phyloP scores from a whole-genome alignment of 148 eudicot genomes.

The Dysphania ambrosioides region DNA sequence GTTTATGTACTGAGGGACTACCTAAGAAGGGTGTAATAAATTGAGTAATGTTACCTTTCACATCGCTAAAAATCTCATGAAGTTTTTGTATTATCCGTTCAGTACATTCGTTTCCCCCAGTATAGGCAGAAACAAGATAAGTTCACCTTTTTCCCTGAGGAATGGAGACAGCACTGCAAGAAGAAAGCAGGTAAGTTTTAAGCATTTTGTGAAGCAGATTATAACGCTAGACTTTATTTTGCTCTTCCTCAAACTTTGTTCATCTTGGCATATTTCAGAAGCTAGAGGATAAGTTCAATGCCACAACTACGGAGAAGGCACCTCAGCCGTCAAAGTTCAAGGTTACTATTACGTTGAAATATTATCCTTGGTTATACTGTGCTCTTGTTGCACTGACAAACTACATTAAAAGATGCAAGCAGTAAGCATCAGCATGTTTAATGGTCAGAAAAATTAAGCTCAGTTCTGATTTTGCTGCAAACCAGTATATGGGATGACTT shows the following conservation, averaged over 20 bases:
- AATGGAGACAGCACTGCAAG: slow-evolving; percentile 28
- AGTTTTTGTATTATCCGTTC: background rate
- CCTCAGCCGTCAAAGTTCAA: slow-evolving; percentile 35
- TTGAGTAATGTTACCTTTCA: too few species aligned
- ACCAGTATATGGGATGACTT: background rate
- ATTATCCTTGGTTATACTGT: background rate
- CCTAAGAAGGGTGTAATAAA: background rate
- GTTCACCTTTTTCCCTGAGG: slow-evolving; percentile 38
- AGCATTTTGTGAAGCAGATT: background rate
- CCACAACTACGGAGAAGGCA: slow-evolving; percentile 32
- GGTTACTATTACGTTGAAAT: slow-evolving; percentile 12
- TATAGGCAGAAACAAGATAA: slow-evolving; percentile 29
- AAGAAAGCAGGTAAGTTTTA: slow-evolving; percentile 36
- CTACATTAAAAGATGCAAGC: background rate
- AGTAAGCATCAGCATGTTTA: background rate
- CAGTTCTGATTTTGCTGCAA: background rate
- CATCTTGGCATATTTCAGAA: slow-evolving; percentile 26
- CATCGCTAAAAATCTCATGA: background rate
- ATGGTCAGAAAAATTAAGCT: background rate
- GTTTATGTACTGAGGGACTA: background rate
- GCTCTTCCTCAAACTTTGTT: background rate
- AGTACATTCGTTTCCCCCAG: slow-evolving; percentile 34
- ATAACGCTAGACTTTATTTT: background rate
- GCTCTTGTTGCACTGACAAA: background rate
- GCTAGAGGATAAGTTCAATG: slow-evolving; percentile 39